Percentiles rank a stretch among this genome's conserved stretches.
phyloP scores from a whole-genome alignment of 2,329 filamentous ascomycete species.

The Diplocarpon mali region DNA sequence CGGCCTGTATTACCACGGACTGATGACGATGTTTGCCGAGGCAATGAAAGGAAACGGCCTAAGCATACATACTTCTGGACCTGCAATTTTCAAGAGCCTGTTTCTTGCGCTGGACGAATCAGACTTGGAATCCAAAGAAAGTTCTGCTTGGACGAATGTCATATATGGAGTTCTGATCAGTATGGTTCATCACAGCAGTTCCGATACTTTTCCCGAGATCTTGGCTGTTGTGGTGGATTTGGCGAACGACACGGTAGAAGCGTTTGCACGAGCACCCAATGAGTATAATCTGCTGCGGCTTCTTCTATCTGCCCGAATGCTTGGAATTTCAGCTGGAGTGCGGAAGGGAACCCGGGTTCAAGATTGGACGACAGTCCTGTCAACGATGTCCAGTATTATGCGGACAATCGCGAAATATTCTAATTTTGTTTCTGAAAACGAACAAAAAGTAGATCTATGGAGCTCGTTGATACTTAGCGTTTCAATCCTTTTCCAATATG shows the following conservation, averaged over 20 bases:
- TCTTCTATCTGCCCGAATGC: constrained; percentile 42
- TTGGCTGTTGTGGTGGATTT: constrained; percentile 49
- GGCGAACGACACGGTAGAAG: constrained; percentile 29
- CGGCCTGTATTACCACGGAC: constrained; percentile 67
- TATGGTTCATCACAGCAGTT: constrained; percentile 69
- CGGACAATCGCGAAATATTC: constrained; percentile 34
- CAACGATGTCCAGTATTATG: constrained; percentile 42
- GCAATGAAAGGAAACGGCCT: constrained; percentile 55
- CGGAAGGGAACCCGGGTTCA: constrained; percentile 65
- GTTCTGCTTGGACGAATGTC: constrained; percentile 47
- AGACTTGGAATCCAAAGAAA: constrained; percentile 34
- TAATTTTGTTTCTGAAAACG: constrained; percentile 16
- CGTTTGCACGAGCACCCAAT: constrained; percentile 28
- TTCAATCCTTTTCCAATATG: constrained; percentile 61
- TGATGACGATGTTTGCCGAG: constrained; percentile 89
- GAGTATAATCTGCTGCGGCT: constrained; percentile 31
- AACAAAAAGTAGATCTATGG: constrained; percentile 39
- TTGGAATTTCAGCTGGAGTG: constrained; percentile 66
- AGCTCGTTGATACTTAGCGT: constrained; percentile 43
- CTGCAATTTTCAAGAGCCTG: constrained; percentile 41
- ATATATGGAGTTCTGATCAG: constrained; percentile 69
- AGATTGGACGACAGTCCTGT: constrained; percentile 59
- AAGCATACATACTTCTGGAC: constrained; percentile 48
- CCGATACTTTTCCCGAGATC: constrained; percentile 61
- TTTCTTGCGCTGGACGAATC: constrained; percentile 35